phyloP scores from a whole-genome alignment of 805 yeast species.

The Yarrowia sp. region DNA sequence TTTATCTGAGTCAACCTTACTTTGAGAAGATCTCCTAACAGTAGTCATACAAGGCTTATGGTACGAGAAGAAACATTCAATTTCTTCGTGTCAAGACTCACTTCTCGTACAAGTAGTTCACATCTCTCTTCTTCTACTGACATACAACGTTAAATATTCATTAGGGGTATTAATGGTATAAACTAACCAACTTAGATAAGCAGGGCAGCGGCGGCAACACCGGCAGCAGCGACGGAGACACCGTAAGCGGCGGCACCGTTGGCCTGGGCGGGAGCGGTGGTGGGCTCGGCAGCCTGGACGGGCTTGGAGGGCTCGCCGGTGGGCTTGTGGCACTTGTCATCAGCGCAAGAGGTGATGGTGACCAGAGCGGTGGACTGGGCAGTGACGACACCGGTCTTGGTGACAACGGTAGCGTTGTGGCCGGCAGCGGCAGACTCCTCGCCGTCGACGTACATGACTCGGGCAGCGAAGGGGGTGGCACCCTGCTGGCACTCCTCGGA shows the following conservation, averaged over 20 bases:
- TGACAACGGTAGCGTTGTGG: conserved; percentile 19
- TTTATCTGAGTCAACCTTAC: too few relatives aligned
- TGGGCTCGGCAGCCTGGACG: conserved; percentile 10
- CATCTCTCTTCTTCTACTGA: background rate
- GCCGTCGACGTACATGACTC: conserved; percentile 2
- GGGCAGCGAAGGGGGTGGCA: conserved; percentile 20
- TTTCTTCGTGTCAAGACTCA: too few relatives aligned
- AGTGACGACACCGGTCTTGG: conserved; percentile 29
- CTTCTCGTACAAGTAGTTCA: too few relatives aligned
- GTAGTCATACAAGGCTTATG: too few relatives aligned
- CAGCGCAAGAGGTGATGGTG: conserved; percentile 34
- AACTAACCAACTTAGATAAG: conserved; percentile 13
- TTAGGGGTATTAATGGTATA: background rate
- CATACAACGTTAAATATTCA: background rate
- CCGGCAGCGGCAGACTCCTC: conserved; percentile 10
- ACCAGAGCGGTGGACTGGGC: conserved; percentile 26
- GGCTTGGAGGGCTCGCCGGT: conserved; percentile 28
- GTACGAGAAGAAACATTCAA: too few relatives aligned
- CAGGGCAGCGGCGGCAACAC: conserved; percentile 33
- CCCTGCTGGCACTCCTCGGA: conserved; percentile 27
- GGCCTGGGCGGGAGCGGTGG: conserved; percentile 29
- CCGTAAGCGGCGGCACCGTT: conserved; percentile 35
- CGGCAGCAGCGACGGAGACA: conserved; percentile 30
- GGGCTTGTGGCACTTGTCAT: conserved; percentile 36
- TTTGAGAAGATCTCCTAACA: too few relatives aligned